phyloP scores from a whole-genome alignment of 2,329 filamentous ascomycete genomes.

The Penicillium sp. region DNA sequence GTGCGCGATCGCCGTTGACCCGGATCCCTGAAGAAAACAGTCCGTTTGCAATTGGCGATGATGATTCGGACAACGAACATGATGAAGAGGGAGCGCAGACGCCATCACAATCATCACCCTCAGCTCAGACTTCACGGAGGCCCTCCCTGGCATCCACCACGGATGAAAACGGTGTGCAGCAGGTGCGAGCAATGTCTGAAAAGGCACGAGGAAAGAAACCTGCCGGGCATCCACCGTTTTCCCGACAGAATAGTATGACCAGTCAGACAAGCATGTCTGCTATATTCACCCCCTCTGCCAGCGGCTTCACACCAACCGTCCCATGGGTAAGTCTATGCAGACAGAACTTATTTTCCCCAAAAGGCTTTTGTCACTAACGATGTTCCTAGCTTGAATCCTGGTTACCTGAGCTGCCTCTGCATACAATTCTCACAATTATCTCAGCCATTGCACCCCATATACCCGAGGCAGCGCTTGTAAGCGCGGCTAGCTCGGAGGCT shows the following conservation, averaged over 20 bases:
- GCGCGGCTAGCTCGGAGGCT: slow-evolving; percentile 40
- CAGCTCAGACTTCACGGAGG: slow-evolving; percentile 56
- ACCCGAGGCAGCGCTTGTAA: slow-evolving; percentile 50
- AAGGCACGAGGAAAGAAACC: slow-evolving; percentile 97
- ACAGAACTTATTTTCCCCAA: too few species aligned
- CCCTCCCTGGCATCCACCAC: slow-evolving; percentile 67
- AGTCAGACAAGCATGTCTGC: slow-evolving; percentile 69
- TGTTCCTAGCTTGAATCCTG: slow-evolving; percentile 73
- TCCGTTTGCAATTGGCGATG: slow-evolving; percentile 80
- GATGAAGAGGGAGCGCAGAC: slow-evolving; percentile 62
- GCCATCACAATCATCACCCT: slow-evolving; percentile 57
- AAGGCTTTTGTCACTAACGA: slow-evolving; percentile 15
- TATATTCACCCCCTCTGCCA: slow-evolving; percentile 53
- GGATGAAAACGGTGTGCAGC: slow-evolving; percentile 78
- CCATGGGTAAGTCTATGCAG: slow-evolving; percentile 59
- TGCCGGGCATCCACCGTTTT: slow-evolving; percentile 76
- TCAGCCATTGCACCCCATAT: slow-evolving; percentile 55
- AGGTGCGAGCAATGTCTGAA: slow-evolving; percentile 90
- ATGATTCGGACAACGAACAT: slow-evolving; percentile 63
- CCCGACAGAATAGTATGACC: slow-evolving; percentile 83
- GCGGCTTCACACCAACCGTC: slow-evolving; percentile 71
- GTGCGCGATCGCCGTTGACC: slow-evolving; percentile 59
- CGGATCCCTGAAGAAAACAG: slow-evolving; percentile 75
- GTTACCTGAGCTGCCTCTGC: slow-evolving; percentile 86
- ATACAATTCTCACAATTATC: slow-evolving; percentile 78